Conservation (phyloP, 1,139 yeast genomes). For the Fermentozyma sake region DNA sequence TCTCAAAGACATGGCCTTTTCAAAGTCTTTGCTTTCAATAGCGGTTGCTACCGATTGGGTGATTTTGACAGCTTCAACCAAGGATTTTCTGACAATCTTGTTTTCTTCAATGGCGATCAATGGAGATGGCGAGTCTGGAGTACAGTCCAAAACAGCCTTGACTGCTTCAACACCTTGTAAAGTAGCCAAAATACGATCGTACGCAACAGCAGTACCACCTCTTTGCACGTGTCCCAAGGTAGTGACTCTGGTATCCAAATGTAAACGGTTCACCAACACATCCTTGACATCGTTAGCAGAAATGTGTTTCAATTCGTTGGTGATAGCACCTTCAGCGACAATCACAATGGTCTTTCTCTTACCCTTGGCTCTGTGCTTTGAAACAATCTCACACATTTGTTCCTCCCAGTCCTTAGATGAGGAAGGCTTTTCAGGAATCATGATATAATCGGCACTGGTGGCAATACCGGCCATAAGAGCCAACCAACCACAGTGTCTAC, state of each 20-base stretch:
- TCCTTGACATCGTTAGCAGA: slow-evolving; percentile 75
- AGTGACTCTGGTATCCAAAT: slow-evolving; percentile 91
- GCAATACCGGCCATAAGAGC: slow-evolving; percentile 96
- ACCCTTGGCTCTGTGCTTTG: slow-evolving; percentile 79
- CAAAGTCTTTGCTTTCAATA: slow-evolving; percentile 72
- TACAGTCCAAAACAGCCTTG: slow-evolving; percentile 80
- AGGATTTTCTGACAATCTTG: slow-evolving; percentile 75
- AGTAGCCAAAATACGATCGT: slow-evolving; percentile 85
- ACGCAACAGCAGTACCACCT: slow-evolving; percentile 97
- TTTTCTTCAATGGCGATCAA: slow-evolving; percentile 89
- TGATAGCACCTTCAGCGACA: slow-evolving; percentile 97
- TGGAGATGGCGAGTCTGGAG: slow-evolving; percentile 92
- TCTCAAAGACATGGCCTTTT: slow-evolving; percentile 79
- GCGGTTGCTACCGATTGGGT: slow-evolving; percentile 88
- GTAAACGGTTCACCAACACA: slow-evolving; percentile 66
- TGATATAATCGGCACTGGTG: slow-evolving; percentile 90
- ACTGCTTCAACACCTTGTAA: slow-evolving; percentile 98
- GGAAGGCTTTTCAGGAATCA: slow-evolving; percentile 79
- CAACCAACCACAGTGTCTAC: slow-evolving; percentile 98
- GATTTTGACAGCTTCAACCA: slow-evolving; percentile 82
- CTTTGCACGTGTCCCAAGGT: slow-evolving; percentile 96
- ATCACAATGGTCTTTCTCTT: slow-evolving; percentile 92
- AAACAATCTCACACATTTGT: slow-evolving; percentile 65
- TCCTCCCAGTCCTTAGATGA: slow-evolving; percentile 69
- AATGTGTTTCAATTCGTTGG: slow-evolving; percentile 75